These are phyloP conservation scores for Populus tomentosa DNA, from an alignment of 441 rosid species.

Conservation along the genomic window DNA sequence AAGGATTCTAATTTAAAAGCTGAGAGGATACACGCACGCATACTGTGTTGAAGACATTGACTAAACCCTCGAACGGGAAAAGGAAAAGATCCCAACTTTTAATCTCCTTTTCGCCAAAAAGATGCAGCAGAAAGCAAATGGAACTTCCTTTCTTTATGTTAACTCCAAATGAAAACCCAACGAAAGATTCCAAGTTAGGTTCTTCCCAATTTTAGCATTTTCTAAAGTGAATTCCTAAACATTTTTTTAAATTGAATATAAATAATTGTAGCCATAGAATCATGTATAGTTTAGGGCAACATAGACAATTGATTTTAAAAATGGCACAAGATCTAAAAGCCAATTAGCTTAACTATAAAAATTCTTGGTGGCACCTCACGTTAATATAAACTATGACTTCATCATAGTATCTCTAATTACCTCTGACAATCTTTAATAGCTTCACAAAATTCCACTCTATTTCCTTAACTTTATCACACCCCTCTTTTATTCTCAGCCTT, in stretches of 20 bases:
- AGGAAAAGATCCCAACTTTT: background rate
- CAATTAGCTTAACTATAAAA: background rate
- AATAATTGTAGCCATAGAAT: background rate
- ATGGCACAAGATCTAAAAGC: conserved; percentile 23
- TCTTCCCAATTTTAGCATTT: no score
- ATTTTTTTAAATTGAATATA: background rate
- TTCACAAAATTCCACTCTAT: background rate
- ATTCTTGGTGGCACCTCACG: background rate
- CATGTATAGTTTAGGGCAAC: background rate
- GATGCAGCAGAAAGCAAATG: background rate
- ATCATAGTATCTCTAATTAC: background rate
- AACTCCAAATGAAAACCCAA: background rate
- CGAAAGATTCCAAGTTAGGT: background rate
- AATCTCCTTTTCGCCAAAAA: background rate
- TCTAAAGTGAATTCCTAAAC: no score
- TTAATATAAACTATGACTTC: background rate
- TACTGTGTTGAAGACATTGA: no score
- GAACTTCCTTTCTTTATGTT: background rate
- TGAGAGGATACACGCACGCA: background rate
- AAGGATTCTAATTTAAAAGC: background rate
- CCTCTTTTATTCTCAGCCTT: conserved; percentile 7
- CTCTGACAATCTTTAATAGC: background rate
- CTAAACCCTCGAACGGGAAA: no score
- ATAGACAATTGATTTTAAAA: no score
- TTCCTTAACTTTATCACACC: conserved; percentile 12